A percentile compares a stretch with the other conserved stretches of the same genome.
Conservation (phyloP, 352 stramenopile genomes). For the Pythium apleroticum region DNA sequence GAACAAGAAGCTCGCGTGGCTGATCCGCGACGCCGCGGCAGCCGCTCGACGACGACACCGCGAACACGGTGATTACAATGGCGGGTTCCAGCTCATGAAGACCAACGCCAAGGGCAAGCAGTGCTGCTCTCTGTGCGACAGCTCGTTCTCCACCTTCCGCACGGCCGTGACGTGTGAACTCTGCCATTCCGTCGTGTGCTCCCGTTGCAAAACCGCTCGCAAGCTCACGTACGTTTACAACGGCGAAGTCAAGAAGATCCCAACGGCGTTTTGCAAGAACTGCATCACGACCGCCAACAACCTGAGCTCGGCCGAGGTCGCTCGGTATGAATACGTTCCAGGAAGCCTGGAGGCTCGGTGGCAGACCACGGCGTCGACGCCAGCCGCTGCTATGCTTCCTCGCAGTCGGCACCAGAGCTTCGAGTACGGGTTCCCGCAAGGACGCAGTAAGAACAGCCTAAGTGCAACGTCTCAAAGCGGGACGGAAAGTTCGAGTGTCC, state of each 20-base stretch:
- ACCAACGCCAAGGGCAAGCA: conserved; percentile 21
- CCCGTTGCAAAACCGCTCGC: conserved; percentile 22
- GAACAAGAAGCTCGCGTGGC: conserved; percentile 36
- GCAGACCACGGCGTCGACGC: background rate
- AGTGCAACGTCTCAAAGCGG: background rate
- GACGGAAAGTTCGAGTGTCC: conserved; percentile 11
- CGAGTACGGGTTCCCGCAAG: background rate
- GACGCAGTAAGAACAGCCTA: background rate
- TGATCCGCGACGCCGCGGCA: background rate
- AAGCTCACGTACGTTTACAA: conserved; percentile 20
- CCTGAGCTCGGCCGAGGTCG: conserved; percentile 24
- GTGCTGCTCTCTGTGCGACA: conserved; percentile 17
- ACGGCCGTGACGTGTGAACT: conserved; percentile 19
- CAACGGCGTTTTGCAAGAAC: conserved; percentile 33
- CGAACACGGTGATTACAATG: conserved; percentile 33
- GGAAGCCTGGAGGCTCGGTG: conserved; percentile 1
- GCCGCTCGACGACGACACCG: conserved; percentile 19
- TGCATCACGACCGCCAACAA: conserved; percentile 27
- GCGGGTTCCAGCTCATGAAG: conserved; percentile 25
- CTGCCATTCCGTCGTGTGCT: conserved; percentile 18
- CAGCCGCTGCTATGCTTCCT: conserved; percentile 2
- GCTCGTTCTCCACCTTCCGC: conserved; percentile 18
- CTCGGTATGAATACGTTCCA: conserved; percentile 22
- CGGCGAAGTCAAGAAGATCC: conserved; percentile 14
- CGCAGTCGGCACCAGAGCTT: background rate